Evolutionary conservation across 1,284 basidiomycete genomes (phyloP).

Genomic region (Hortiboletus rubellus): DNA sequence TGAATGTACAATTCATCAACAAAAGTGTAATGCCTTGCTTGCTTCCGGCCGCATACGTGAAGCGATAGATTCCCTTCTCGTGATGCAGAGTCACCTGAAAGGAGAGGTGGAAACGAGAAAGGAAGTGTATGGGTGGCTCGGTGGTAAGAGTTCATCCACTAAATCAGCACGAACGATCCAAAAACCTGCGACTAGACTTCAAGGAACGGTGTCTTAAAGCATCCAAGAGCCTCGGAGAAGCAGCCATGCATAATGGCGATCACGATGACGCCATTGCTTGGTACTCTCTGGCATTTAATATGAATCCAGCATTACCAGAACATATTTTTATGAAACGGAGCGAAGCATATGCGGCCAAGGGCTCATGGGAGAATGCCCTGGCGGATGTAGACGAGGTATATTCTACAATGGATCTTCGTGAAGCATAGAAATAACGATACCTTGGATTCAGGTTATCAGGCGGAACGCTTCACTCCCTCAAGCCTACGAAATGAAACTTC

Average conservation of each 20-base stretch:
- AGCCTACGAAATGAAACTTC: neutral
- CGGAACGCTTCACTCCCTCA: neutral
- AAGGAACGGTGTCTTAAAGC: neutral
- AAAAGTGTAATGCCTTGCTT: neutral
- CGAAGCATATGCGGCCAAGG: constrained; percentile 1
- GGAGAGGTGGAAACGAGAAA: neutral
- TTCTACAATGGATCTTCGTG: neutral
- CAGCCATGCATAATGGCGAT: neutral
- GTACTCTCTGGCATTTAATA: neutral
- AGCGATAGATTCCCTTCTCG: neutral
- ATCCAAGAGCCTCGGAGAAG: neutral
- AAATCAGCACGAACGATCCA: neutral
- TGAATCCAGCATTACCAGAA: neutral
- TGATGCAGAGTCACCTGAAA: neutral
- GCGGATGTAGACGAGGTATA: neutral
- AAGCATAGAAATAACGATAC: too few species aligned
- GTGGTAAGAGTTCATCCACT: neutral
- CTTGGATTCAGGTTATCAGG: neutral
- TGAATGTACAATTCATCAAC: neutral
- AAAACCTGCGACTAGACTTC: neutral
- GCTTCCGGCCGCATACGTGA: neutral
- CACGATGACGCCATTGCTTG: neutral
- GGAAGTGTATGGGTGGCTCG: neutral
- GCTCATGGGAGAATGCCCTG: neutral
- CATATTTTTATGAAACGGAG: constrained; percentile 6